These are phyloP conservation scores for Cryptococcus wingfieldii DNA, from an alignment of 1,284 basidiomycete genomes.

Conservation along the genomic window DNA sequence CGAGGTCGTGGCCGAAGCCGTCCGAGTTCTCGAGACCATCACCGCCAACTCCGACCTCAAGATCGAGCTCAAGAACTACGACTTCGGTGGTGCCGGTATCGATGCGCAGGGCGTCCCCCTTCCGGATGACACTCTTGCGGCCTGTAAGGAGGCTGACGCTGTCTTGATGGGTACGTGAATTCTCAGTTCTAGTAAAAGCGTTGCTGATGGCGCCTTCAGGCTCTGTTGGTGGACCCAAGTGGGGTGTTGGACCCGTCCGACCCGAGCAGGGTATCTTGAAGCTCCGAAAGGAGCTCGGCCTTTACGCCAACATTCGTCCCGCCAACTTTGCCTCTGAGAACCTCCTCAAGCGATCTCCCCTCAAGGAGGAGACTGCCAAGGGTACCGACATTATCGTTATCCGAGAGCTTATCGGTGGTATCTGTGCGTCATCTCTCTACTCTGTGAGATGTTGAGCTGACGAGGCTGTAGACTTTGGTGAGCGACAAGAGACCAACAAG, in stretches of 20 bases:
- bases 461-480: slow-evolving; percentile 72
- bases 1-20: slow-evolving; percentile 85
- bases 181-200: not conserved
- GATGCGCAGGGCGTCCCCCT: slow-evolving; percentile 80
- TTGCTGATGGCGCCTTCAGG: slow-evolving; percentile 55
- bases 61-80: slow-evolving; percentile 62
- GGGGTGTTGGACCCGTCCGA: slow-evolving; percentile 88
- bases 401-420: slow-evolving; percentile 87
- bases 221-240: slow-evolving; percentile 96
- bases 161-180: slow-evolving; percentile 72
- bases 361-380: slow-evolving; percentile 77
- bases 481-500: slow-evolving; percentile 74
- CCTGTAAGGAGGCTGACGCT: slow-evolving; percentile 83
- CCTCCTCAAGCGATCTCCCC: slow-evolving; percentile 84
- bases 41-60: slow-evolving; percentile 67
- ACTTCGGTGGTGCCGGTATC: slow-evolving; percentile 92
- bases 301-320: slow-evolving; percentile 98
- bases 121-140: slow-evolving; percentile 77
- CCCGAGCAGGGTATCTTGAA: slow-evolving; percentile 91
- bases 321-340: slow-evolving; percentile 91
- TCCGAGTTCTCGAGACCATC: slow-evolving; percentile 74
- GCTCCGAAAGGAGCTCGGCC: slow-evolving; percentile 88
- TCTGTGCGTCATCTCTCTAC: slow-evolving; percentile 42
- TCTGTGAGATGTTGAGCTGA: not conserved
- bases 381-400: slow-evolving; percentile 92